A percentile compares a stretch with the other conserved stretches of the same genome.
Evolutionary conservation across 1,284 basidiomycete species (phyloP).

Genomic region (Tilletia walkeri): DNA sequence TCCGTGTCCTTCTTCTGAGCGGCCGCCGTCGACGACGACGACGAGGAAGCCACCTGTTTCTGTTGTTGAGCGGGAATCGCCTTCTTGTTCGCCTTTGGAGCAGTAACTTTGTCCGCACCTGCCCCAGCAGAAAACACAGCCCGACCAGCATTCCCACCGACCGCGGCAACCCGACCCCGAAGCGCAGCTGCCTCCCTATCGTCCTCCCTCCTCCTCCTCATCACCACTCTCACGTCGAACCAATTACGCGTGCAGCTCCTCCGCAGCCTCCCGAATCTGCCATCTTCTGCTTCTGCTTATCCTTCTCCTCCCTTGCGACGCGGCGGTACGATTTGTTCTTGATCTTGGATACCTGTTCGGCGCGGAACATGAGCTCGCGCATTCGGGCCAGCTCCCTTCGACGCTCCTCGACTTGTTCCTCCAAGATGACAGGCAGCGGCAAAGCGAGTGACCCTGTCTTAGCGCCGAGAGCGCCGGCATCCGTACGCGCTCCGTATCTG

Average conservation of each 20-base stretch:
- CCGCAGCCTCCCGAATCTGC: constrained; percentile 48
- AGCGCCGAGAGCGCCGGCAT: constrained; percentile 23
- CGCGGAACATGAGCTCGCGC: constrained; percentile 90
- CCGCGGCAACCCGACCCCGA: constrained; percentile 19
- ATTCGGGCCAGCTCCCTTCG: constrained; percentile 79
- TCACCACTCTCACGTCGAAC: constrained; percentile 27
- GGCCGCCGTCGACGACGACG: not conserved
- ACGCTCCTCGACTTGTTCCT: constrained; percentile 79
- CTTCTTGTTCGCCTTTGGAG: constrained; percentile 23
- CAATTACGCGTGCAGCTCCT: constrained; percentile 35
- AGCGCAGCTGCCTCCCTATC: constrained; percentile 17
- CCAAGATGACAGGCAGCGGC: constrained; percentile 78
- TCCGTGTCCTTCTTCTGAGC: constrained; percentile 19
- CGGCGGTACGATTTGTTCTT: constrained; percentile 91
- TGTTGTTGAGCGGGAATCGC: no score
- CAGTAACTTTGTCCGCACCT: not conserved
- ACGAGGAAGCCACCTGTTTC: no score
- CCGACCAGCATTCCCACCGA: constrained; percentile 36
- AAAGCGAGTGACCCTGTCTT: constrained; percentile 70
- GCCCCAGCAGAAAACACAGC: constrained; percentile 33
- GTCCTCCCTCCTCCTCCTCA: constrained; percentile 25
- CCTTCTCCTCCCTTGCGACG: constrained; percentile 75
- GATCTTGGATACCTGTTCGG: constrained; percentile 86
- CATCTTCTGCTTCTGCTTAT: constrained; percentile 60
- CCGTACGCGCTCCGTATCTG: not conserved